phyloP scores from a whole-genome alignment of 805 yeast genomes.

The Candida parachauliodes region DNA sequence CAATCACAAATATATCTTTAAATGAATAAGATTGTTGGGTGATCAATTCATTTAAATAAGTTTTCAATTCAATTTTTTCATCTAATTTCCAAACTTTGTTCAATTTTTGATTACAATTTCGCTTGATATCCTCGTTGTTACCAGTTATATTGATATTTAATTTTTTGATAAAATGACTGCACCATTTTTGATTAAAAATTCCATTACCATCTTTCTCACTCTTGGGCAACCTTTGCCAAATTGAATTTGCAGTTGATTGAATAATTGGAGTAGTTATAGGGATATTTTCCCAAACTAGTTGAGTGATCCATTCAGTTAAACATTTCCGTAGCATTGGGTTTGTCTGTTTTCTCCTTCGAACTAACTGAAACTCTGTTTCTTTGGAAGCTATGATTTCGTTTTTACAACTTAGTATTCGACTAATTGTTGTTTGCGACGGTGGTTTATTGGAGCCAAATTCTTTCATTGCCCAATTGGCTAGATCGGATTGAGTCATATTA shows the following conservation, averaged over 20 bases:
- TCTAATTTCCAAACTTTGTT: conserved; percentile 60
- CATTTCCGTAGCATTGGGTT: conserved; percentile 54
- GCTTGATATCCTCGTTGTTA: conserved; percentile 37
- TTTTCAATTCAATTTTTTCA: conserved; percentile 49
- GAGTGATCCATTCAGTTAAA: conserved; percentile 68
- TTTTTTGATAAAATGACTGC: conserved; percentile 43
- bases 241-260: conserved; percentile 58
- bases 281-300: conserved; percentile 62
- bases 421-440: conserved; percentile 67
- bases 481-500: conserved; percentile 61
- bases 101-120: conserved; percentile 24
- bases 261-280: conserved; percentile 63
- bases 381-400: conserved; percentile 49
- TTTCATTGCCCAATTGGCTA: conserved; percentile 61
- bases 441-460: conserved; percentile 49
- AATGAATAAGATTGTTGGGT: conserved; percentile 37
- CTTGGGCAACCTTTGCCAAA: conserved; percentile 59
- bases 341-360: conserved; percentile 51
- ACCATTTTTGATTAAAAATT: conserved; percentile 63
- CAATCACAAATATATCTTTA: conserved; percentile 54
- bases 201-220: conserved; percentile 59
- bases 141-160: conserved; percentile 51
- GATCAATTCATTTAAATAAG: conserved; percentile 33
- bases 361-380: conserved; percentile 48
- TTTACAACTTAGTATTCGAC: conserved; percentile 55